Base-by-base conservation (phyloP, 345 rosid species). In the Arabidopsis suecica region DNA sequence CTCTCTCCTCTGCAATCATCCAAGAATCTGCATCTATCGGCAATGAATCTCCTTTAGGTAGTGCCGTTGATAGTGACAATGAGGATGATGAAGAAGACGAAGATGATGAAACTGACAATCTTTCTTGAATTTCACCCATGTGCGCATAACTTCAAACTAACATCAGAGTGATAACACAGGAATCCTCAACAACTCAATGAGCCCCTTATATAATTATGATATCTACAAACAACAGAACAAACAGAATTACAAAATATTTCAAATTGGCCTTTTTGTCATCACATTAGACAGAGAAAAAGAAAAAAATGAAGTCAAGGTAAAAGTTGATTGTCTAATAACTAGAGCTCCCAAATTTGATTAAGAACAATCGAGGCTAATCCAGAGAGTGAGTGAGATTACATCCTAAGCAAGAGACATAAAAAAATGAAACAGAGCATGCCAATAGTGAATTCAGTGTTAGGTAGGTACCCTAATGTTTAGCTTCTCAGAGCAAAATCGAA, bases 1-100 rank as follows among this genome's bases (percentile, higher is more conserved):
- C 83, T 80, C 96, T 91, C 60, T 83, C 72, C 81, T 94, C 98
- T 55, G 93, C 91, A 80, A 87, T 62, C 69, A 71, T 66, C 97
- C 95, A 91, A 33, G 82, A 82, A 38, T 91, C 95, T 5, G 44
- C 47, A 64, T 86, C 87, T 76, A 86, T 66, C 59, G 83, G 72
- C 68, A 87, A 76, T 34, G 85, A 82, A 36, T 70, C 61, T 5
- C 20, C 67, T 72, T 61, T 71, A 69, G 71, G 81, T 3, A 71
- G 76, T 44, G 73, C 36, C 18, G 82, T 75, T 67, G 83, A 71
- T 61, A 80, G 37, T 18, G 79, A 71, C 62, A 82, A 68, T 62
- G 86, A 72, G 69, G 86, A 73, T 61, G 82, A 68, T n/a, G 82
- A 73, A 23, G 81, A 78, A 22, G 84, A 83, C 53, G 83, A 74